Evolutionary conservation across 140 eudicot genomes (phyloP).

Genomic region (Stevia rebaudiana): DNA sequence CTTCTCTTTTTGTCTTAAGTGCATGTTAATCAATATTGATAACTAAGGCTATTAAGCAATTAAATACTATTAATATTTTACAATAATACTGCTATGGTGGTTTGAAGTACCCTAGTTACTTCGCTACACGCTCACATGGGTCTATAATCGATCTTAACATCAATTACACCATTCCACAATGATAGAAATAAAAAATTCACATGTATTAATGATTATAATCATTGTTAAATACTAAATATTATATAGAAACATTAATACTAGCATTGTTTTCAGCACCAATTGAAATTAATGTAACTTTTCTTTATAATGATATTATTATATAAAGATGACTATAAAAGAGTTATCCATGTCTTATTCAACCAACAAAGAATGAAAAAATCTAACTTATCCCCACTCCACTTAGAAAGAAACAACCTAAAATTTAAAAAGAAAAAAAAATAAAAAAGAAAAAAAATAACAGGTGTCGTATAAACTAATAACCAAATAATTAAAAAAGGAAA

Average conservation of each 20-base stretch:
- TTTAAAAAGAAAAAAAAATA: neutral
- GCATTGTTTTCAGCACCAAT: neutral
- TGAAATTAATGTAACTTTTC: neutral
- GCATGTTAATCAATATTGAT: neutral
- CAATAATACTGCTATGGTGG: neutral
- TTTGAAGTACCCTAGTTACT: neutral
- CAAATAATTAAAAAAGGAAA: conserved; percentile 9
- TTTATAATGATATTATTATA: conserved; percentile 8
- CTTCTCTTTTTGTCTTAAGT: conserved; percentile 15
- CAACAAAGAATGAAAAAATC: conserved; percentile 35
- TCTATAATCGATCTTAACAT: conserved; percentile 11
- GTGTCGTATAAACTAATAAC: conserved; percentile 10
- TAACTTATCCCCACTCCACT: conserved; percentile 14
- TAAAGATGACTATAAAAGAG: conserved; percentile 5
- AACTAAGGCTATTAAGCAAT: neutral
- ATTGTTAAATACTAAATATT: neutral
- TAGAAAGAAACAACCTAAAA: neutral
- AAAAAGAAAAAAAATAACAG: conserved; percentile 1
- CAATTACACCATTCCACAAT: conserved; percentile 6
- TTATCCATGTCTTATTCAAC: conserved; percentile 29
- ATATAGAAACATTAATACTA: neutral
- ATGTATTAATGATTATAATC: neutral
- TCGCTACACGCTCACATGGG: conserved; percentile 17
- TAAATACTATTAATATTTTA: neutral
- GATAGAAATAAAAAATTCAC: neutral